Evolutionary conservation across 2,329 filamentous ascomycete genomes (phyloP), one percentile per base, ranked within the genome.

Genomic region (Rhynchosporium graminicola): DNA sequence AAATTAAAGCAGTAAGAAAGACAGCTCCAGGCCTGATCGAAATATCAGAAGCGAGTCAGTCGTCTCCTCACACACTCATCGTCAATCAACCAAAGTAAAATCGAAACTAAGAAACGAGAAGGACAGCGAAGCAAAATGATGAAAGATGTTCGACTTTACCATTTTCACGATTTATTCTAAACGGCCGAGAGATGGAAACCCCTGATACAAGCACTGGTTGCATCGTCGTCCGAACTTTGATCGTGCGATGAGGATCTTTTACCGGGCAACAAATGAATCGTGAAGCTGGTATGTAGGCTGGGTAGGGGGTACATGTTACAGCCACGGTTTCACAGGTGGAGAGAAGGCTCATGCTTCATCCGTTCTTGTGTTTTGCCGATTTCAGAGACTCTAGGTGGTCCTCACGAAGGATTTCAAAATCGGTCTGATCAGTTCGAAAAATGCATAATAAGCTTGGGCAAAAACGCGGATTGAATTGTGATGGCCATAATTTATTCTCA

Each of bases 231-330:
- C 36, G 7, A 12, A 8, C 20, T 29, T 15, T 29, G 10, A 54
- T 36, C 36, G n/a, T 54, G 20, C 36, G 26, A 4, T 42, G 51
- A 54, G 51, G 36, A 33, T 54, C 51, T 54, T 33, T 20, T 10
- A 42, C 40, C 28, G 51, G 51, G 51, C 20, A 54, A 40, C 20
- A 54, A 42, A 54, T 33, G 51, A 54, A 54, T 54, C 51, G 40
- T 40, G 51, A 54, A 40, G 51, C 36, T 9, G 20, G 20, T 28
- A 20, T 13, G 7, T 20, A 20, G 20, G 20, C 20, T 20, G 20
- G 20, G 20, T 20, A 20, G 20, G 26, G n/a, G 36, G 40, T 4
- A 33, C 51, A 54, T 54, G 33, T 40, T 40, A 26, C 12, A 20
- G 51, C 4, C 15, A 20, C 13, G 20, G 51, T 54, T 54, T 54